Conservation (phyloP, 768 basidiomycete species). For the Russula lepida region DNA sequence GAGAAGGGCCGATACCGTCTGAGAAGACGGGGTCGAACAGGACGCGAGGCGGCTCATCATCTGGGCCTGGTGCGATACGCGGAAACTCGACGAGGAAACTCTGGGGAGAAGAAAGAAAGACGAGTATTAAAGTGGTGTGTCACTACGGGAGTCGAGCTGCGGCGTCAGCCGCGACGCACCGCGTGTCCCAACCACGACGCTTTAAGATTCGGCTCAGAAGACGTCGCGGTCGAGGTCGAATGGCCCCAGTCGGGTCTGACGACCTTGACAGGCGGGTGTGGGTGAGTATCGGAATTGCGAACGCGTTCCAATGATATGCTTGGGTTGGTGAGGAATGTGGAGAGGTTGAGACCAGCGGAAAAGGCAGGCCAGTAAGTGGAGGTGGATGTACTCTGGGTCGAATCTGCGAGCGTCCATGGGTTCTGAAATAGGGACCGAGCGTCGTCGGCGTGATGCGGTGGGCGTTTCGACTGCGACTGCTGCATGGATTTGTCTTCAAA, state of each 20-base stretch:
- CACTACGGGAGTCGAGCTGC: background rate
- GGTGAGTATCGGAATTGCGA: conserved; percentile 11
- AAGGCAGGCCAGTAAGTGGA: background rate
- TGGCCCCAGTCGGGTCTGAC: conserved; percentile 26
- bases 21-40: conserved; percentile 38
- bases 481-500: background rate
- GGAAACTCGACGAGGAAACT: conserved; percentile 28
- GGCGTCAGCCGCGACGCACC: conserved; percentile 17
- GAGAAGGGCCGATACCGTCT: conserved; percentile 27
- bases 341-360: background rate
- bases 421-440: conserved; percentile 4
- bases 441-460: conserved; percentile 2
- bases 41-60: conserved; percentile 26
- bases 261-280: conserved; percentile 22
- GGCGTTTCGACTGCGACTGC: background rate
- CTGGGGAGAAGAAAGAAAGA: conserved; percentile 10
- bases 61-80: background rate
- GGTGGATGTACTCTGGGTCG: background rate
- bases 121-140: background rate
- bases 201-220: conserved; percentile 17
- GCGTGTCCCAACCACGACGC: conserved; percentile 36
- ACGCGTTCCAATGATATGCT: conserved; percentile 21
- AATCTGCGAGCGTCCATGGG: background rate
- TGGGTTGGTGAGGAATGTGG: conserved; percentile 1
- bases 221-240: background rate